phyloP scores from a whole-genome alignment of 208 protist species.

The Acanthamoeba polyphaga region DNA sequence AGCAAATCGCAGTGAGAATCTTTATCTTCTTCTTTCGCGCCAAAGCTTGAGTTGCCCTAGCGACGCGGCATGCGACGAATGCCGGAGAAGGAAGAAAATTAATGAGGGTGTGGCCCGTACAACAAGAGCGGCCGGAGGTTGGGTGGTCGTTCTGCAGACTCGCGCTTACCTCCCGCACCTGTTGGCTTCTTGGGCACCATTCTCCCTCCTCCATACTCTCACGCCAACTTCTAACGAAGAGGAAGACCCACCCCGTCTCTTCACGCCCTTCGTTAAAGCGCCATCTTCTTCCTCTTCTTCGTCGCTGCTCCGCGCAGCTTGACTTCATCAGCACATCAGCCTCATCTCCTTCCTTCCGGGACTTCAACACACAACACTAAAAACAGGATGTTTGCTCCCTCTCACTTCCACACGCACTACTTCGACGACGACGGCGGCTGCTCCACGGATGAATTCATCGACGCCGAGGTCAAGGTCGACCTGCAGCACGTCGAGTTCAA shows the following conservation, averaged over 20 bases:
- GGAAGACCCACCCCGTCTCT: neutral
- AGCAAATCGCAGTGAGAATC: slow-evolving; percentile 30
- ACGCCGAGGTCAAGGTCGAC: slow-evolving; percentile 46
- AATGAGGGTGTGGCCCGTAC: neutral
- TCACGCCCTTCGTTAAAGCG: neutral
- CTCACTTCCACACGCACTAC: slow-evolving; percentile 33
- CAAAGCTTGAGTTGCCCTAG: neutral
- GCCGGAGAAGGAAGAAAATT: neutral
- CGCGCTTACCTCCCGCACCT: neutral
- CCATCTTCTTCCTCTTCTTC: too few relatives aligned
- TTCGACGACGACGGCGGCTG: slow-evolving; percentile 69
- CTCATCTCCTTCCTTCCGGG: neutral
- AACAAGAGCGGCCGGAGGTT: neutral
- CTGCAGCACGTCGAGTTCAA: slow-evolving; percentile 63
- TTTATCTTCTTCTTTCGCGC: neutral
- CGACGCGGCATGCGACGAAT: neutral
- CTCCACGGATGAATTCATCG: neutral
- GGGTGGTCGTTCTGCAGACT: neutral
- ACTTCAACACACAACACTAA: neutral
- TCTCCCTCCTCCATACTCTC: neutral
- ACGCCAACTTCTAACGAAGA: neutral
- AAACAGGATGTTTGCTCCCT: slow-evolving; percentile 9
- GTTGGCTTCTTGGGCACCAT: neutral
- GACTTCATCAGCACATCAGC: too few relatives aligned
- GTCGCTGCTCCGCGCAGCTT: too few relatives aligned